These are phyloP conservation scores for Sclerotiophoma versabilis DNA, from an alignment of 2,329 filamentous ascomycete genomes.

Conservation along the genomic window DNA sequence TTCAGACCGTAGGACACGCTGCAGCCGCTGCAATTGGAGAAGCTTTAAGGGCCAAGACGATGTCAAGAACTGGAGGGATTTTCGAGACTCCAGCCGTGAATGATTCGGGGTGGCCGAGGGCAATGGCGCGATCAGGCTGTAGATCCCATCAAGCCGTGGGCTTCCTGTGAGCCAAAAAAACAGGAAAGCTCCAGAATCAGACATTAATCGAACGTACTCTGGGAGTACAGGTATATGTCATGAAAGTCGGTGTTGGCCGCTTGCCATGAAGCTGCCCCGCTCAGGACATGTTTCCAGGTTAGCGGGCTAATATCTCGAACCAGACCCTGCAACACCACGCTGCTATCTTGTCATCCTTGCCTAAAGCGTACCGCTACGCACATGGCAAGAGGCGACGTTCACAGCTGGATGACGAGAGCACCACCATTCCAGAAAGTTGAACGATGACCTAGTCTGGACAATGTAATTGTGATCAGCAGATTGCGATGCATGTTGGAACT, in stretches of 20 bases:
- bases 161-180: not conserved
- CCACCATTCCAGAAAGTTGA: not conserved
- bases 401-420: not conserved
- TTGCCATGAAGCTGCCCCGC: slow-evolving; percentile 8
- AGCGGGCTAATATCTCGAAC: slow-evolving; percentile 5
- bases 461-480: slow-evolving; percentile 5
- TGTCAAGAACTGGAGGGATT: slow-evolving; percentile 33
- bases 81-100: slow-evolving; percentile 14
- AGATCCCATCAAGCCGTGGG: not conserved
- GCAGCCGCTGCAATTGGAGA: slow-evolving; percentile 36
- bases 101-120: slow-evolving; percentile 34
- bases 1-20: slow-evolving; percentile 18
- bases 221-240: too few relatives aligned
- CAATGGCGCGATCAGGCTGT: slow-evolving; percentile 1
- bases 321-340: slow-evolving; percentile 15
- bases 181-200: not conserved
- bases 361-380: slow-evolving; percentile 13
- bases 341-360: slow-evolving; percentile 18
- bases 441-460: not conserved
- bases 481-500: not conserved
- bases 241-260: slow-evolving; percentile 1
- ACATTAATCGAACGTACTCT: not conserved
- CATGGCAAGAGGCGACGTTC: slow-evolving; percentile 11
- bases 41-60: slow-evolving; percentile 33
- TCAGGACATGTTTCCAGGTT: not conserved